These are phyloP conservation scores for Lipomyces sp. DNA, from an alignment of 805 yeast species.

Conservation along the genomic window DNA sequence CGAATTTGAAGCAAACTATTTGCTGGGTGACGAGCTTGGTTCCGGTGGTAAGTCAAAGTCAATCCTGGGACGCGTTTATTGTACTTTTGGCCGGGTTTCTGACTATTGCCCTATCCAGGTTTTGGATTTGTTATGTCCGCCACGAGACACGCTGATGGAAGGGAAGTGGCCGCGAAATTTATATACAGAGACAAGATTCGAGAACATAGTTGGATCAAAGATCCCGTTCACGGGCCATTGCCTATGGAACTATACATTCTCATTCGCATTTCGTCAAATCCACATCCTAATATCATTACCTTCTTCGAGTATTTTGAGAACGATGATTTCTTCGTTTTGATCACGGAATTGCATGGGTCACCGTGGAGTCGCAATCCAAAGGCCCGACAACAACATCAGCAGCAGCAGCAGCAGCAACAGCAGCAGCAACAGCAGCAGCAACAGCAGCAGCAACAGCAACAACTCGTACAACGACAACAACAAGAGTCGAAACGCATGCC, in stretches of 20 bases:
- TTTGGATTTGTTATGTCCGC: slow-evolving; percentile 30
- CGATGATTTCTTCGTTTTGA: slow-evolving; percentile 18
- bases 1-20: slow-evolving; percentile 20
- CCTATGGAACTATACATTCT: slow-evolving; percentile 24
- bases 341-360: slow-evolving; percentile 27
- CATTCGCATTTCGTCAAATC: slow-evolving; percentile 12
- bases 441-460: too few relatives aligned
- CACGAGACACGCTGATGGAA: slow-evolving; percentile 3
- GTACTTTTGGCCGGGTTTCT: too few relatives aligned
- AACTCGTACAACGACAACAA: not conserved
- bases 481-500: slow-evolving; percentile 6
- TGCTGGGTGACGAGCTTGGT: slow-evolving; percentile 26
- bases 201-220: slow-evolving; percentile 19
- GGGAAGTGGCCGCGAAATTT: slow-evolving; percentile 26
- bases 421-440: not conserved
- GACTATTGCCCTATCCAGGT: slow-evolving; percentile 3
- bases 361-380: slow-evolving; percentile 23
- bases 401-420: not conserved
- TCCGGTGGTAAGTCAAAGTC: slow-evolving; percentile 28
- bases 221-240: slow-evolving; percentile 10
- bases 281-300: slow-evolving; percentile 22
- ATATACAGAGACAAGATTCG: slow-evolving; percentile 24
- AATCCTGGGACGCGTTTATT: too few relatives aligned
- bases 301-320: slow-evolving; percentile 22
- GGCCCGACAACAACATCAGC: not conserved